Conservation (phyloP, 257 asterid genomes). For the Solanum dulcamara region DNA sequence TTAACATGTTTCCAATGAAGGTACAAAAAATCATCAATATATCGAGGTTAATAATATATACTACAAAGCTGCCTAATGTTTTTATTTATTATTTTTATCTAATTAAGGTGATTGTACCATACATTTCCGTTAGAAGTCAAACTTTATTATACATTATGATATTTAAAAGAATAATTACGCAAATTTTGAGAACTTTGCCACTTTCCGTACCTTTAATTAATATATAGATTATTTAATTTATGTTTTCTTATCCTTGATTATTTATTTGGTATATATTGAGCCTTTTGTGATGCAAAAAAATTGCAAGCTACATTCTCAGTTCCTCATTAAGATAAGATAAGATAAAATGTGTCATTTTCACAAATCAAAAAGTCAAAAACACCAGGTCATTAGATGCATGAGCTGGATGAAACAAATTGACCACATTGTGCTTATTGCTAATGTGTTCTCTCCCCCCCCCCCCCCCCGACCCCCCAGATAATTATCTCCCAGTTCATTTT, state of each 20-base stretch:
- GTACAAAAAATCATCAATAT: background rate
- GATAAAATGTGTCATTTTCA: background rate
- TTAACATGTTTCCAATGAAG: constrained; percentile 23
- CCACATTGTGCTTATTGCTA: background rate
- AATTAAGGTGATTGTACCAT: background rate
- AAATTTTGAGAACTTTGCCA: background rate
- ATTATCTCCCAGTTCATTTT: no score
- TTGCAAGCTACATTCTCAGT: background rate
- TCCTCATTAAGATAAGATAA: background rate
- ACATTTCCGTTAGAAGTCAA: background rate
- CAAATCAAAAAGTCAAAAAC: background rate
- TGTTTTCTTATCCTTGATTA: background rate
- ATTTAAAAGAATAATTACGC: background rate
- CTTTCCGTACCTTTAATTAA: background rate
- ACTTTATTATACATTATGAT: background rate
- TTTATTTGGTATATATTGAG: background rate
- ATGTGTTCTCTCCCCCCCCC: no score
- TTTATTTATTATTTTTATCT: background rate
- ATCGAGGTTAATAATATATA: background rate
- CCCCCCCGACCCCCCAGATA: no score
- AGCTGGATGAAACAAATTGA: background rate
- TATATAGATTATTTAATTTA: background rate
- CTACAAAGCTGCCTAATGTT: background rate
- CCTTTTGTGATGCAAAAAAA: background rate
- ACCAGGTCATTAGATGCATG: background rate